Evolutionary conservation across 768 basidiomycete genomes (phyloP).

Genomic region (Pleurotus pulmonarius): DNA sequence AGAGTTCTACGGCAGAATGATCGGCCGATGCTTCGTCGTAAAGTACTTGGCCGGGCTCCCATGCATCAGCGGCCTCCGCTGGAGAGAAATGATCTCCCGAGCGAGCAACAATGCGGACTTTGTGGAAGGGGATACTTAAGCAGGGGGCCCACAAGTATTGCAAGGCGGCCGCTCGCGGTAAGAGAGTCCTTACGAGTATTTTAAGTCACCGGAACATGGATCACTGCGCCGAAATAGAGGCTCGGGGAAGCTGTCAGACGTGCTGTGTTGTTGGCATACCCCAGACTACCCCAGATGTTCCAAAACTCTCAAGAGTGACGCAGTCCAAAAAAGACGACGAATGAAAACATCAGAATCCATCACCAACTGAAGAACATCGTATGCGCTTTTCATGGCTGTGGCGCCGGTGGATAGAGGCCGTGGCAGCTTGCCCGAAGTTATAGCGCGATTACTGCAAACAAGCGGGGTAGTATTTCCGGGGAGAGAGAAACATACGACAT

Average conservation of each 20-base stretch:
- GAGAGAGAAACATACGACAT: constrained; percentile 8
- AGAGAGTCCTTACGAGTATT: background rate
- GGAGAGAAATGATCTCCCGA: too few relatives aligned
- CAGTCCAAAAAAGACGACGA: background rate
- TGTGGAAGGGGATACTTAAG: too few relatives aligned
- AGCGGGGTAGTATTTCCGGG: constrained; percentile 8
- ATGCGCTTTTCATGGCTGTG: background rate
- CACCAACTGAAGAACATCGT: background rate
- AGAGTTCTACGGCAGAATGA: too few relatives aligned
- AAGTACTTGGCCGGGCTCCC: too few relatives aligned
- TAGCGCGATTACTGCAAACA: background rate
- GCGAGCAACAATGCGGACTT: too few relatives aligned
- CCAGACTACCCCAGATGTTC: constrained; percentile 5
- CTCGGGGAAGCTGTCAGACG: background rate
- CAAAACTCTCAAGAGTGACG: background rate
- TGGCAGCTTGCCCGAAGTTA: constrained; percentile 1
- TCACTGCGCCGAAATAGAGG: background rate
- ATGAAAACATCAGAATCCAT: background rate
- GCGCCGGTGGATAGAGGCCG: background rate
- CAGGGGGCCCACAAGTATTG: too few relatives aligned
- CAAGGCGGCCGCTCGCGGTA: too few relatives aligned
- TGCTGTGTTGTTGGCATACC: background rate
- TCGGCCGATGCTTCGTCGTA: too few relatives aligned
- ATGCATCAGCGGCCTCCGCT: too few relatives aligned
- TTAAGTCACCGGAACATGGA: constrained; percentile 3